Evolutionary conservation across 2,329 filamentous ascomycete genomes (phyloP).

Genomic region (Thielaviopsis ethacetica): DNA sequence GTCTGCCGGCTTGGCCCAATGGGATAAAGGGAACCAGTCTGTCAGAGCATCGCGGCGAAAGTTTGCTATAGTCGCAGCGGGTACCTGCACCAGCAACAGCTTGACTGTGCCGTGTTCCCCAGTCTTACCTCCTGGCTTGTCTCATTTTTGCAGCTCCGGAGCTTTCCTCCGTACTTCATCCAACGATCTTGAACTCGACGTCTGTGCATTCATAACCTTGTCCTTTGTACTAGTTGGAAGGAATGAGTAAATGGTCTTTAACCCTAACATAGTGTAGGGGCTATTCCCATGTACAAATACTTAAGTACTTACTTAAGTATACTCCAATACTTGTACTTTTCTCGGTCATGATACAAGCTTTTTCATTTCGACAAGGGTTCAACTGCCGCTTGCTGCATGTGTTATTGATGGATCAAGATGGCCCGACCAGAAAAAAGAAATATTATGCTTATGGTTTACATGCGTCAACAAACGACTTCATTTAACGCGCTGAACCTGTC

Average conservation of each 20-base stretch:
- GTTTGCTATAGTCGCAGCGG: not conserved
- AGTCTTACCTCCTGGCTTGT: not conserved
- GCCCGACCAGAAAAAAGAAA: no score
- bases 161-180: not conserved
- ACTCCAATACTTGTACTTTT: no score
- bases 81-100: not conserved
- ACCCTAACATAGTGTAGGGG: not conserved
- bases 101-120: not conserved
- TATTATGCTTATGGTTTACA: not conserved
- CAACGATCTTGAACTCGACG: no score
- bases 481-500: not conserved
- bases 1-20: not conserved
- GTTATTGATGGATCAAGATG: no score
- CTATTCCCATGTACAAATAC: no score
- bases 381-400: no score
- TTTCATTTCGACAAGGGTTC: not conserved
- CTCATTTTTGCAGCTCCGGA: not conserved
- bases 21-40: not conserved
- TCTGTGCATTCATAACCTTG: no score
- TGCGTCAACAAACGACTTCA: not conserved
- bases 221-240: no score
- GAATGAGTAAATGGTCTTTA: not conserved
- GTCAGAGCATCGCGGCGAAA: not conserved
- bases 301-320: no score
- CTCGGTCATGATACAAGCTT: not conserved